Conservation (phyloP, 768 basidiomycete species). For the Tylopilus sp. region DNA sequence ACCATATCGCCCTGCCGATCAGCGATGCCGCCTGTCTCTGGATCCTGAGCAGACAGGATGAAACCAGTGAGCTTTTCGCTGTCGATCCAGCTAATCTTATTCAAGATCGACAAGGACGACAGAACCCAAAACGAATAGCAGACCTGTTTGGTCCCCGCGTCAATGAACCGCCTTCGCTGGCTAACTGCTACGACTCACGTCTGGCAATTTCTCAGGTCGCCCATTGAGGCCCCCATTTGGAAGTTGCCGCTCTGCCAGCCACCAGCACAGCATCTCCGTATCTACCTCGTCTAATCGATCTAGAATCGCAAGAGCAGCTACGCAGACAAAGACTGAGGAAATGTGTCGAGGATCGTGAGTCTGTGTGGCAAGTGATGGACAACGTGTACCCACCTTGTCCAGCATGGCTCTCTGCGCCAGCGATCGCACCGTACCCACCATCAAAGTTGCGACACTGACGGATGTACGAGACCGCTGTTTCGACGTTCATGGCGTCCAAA, state of each 20-base stretch:
- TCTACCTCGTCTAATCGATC: constrained; percentile 81
- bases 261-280: constrained; percentile 78
- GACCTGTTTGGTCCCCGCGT: constrained; percentile 31
- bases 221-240: constrained; percentile 94
- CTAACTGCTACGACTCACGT: constrained; percentile 51
- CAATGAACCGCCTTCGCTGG: background rate
- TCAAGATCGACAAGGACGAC: constrained; percentile 80
- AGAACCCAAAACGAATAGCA: constrained; percentile 99
- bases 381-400: constrained; percentile 63
- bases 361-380: background rate
- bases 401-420: constrained; percentile 92
- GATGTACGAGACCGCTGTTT: constrained; percentile 71
- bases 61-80: constrained; percentile 71
- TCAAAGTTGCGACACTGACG: constrained; percentile 86
- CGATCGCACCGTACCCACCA: constrained; percentile 82
- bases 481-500: constrained; percentile 63
- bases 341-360: too few relatives aligned
- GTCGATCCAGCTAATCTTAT: constrained; percentile 86
- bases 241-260: constrained; percentile 91
- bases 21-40: constrained; percentile 88
- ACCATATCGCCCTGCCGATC: constrained; percentile 91
- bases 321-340: constrained; percentile 78
- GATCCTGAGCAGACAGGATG: constrained; percentile 88
- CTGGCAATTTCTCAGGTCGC: constrained; percentile 95
- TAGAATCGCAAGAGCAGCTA: constrained; percentile 83